phyloP scores from a whole-genome alignment of 129 eudicot species.

The Rutidosis leptorrhynchoides region DNA sequence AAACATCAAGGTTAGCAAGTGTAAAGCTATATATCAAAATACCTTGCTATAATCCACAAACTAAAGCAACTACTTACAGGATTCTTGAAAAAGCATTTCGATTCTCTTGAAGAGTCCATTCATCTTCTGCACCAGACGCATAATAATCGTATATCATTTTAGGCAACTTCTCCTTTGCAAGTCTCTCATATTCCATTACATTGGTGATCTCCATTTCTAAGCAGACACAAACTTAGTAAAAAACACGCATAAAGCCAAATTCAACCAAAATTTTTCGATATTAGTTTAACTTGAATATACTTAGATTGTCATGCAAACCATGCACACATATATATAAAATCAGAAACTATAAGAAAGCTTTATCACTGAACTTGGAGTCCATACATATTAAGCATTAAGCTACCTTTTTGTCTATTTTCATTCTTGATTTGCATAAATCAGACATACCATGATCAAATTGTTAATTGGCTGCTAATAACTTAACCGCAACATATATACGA shows the following conservation, averaged over 20 bases:
- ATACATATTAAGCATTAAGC: background rate
- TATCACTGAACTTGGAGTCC: background rate
- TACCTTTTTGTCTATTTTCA: background rate
- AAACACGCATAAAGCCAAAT: background rate
- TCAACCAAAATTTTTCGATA: background rate
- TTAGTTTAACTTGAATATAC: background rate
- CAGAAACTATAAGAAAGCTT: background rate
- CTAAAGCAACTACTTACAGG: conserved; percentile 40
- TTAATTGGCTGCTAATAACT: background rate
- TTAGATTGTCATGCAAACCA: background rate
- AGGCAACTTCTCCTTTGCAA: conserved; percentile 77
- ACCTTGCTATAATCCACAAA: background rate
- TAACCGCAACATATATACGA: background rate
- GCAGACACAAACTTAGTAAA: conserved; percentile 11
- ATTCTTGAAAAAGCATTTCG: conserved; percentile 78
- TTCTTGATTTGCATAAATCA: background rate
- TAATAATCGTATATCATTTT: conserved; percentile 81
- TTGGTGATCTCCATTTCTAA: conserved; percentile 62
- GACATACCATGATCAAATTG: background rate
- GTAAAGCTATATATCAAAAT: background rate
- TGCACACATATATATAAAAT: background rate
- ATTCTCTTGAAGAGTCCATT: conserved; percentile 87
- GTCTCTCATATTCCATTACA: conserved; percentile 69
- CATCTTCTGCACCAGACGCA: conserved; percentile 97
- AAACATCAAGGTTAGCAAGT: conserved; percentile 2